A percentile compares a stretch with the other conserved stretches of the same genome.
These are phyloP conservation scores for Xylaria venustula DNA, from an alignment of 495 filamentous ascomycete genomes.

Conservation along the genomic window DNA sequence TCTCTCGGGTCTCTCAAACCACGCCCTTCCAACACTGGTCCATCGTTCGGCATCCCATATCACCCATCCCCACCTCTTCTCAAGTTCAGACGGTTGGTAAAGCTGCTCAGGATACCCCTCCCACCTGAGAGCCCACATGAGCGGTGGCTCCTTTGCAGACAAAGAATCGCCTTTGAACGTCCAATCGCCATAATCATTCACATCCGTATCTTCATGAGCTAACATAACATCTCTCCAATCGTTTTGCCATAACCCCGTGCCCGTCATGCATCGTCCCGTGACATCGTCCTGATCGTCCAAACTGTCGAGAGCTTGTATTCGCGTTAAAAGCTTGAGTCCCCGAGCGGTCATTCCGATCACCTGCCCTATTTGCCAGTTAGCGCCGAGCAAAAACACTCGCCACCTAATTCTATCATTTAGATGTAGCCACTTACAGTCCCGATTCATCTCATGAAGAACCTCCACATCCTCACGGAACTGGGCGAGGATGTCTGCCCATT, in stretches of 20 bases:
- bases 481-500: not conserved
- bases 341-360: not conserved
- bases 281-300: not conserved
- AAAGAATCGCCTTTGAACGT: not conserved
- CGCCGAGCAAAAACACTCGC: not conserved
- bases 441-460: not conserved
- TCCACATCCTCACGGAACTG: not conserved
- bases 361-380: not conserved
- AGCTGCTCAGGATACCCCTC: not conserved
- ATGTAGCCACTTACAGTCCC: not conserved
- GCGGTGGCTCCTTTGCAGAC: not conserved
- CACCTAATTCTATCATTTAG: not conserved
- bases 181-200: no score
- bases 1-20: not conserved
- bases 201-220: not conserved
- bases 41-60: not conserved
- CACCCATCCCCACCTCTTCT: not conserved
- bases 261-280: not conserved
- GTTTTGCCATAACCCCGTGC: no score
- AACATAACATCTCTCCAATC: no score
- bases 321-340: not conserved
- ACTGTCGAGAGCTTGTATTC: not conserved
- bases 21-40: not conserved
- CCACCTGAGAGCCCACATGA: not conserved
- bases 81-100: not conserved